phyloP scores from a whole-genome alignment of 1,284 basidiomycete genomes.

The Leccinum huronense region DNA sequence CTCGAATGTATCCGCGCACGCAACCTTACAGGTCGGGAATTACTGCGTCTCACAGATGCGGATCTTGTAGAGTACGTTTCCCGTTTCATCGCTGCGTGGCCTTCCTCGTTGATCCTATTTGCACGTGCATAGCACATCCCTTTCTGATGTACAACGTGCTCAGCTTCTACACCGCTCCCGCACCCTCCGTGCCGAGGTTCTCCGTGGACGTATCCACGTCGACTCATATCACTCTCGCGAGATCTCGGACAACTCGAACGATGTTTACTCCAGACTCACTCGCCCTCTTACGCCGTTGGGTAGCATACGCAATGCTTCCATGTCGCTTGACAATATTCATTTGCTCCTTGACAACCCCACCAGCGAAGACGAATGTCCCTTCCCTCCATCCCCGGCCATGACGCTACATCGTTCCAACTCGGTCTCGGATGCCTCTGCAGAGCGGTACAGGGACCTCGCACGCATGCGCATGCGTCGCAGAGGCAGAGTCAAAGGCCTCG shows the following conservation, averaged over 20 bases:
- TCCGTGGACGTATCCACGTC: constrained; percentile 27
- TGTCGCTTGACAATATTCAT: constrained; percentile 30
- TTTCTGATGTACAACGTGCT: constrained; percentile 25
- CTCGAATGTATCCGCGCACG: constrained; percentile 25
- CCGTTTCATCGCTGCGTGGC: background rate
- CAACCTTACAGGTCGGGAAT: constrained; percentile 29
- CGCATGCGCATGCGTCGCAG: constrained; percentile 30
- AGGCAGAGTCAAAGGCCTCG: constrained; percentile 35
- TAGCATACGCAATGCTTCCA: constrained; percentile 17
- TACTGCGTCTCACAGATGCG: constrained; percentile 30
- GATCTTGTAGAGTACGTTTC: constrained; percentile 27
- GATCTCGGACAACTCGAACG: constrained; percentile 16
- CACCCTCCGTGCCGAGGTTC: constrained; percentile 28
- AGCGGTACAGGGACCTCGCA: constrained; percentile 35
- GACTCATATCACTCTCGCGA: constrained; percentile 25
- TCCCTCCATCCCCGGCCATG: constrained; percentile 20
- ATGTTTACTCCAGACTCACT: constrained; percentile 7
- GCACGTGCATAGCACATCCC: constrained; percentile 20
- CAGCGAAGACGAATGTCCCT: background rate
- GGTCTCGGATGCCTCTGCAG: constrained; percentile 26
- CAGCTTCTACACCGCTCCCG: constrained; percentile 26
- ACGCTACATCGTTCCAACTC: constrained; percentile 30
- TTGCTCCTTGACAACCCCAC: constrained; percentile 6
- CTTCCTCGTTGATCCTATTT: background rate
- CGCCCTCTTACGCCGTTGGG: constrained; percentile 14